These are phyloP conservation scores for Lumnitzera littorea DNA, from an alignment of 345 rosid genomes.

Conservation along the genomic window DNA sequence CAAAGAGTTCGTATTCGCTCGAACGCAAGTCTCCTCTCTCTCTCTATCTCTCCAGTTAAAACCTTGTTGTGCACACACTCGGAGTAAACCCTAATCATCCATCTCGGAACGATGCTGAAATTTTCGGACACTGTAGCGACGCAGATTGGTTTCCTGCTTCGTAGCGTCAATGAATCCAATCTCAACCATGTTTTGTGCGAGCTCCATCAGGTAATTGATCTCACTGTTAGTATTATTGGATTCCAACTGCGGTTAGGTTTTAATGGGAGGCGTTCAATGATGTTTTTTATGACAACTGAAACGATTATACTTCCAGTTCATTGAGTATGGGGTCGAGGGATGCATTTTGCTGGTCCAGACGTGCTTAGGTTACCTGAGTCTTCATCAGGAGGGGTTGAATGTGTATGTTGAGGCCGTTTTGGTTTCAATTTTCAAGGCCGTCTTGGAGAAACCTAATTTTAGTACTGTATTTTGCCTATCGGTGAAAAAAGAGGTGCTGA, in stretches of 20 bases:
- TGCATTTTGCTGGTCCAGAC: slow-evolving; percentile 50
- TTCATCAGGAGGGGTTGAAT: slow-evolving; percentile 31
- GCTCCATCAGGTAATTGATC: slow-evolving; percentile 45
- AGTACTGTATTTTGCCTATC: slow-evolving; percentile 57
- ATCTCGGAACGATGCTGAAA: slow-evolving; percentile 32
- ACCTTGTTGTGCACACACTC: neutral
- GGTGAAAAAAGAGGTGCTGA: slow-evolving; percentile 33
- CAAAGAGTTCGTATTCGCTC: too few species aligned
- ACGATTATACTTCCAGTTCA: slow-evolving; percentile 31
- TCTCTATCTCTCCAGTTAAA: too few species aligned
- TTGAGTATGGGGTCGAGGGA: slow-evolving; percentile 56
- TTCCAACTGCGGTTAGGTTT: neutral
- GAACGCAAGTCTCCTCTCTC: too few species aligned
- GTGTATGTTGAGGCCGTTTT: slow-evolving; percentile 40
- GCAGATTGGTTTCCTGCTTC: slow-evolving; percentile 70
- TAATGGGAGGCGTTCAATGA: too few species aligned
- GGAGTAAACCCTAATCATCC: slow-evolving; percentile 7
- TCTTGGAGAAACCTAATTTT: slow-evolving; percentile 52
- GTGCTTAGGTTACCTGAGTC: slow-evolving; percentile 50
- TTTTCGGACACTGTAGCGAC: slow-evolving; percentile 38
- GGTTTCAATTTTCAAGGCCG: slow-evolving; percentile 39
- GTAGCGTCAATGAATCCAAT: slow-evolving; percentile 47
- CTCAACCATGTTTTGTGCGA: slow-evolving; percentile 48
- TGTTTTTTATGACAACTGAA: too few species aligned
- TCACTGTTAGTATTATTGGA: neutral